Evolutionary conservation across 2,329 filamentous ascomycete species (phyloP), one percentile per base, ranked within the genome.

Genomic region (Aplosporella prunicola): DNA sequence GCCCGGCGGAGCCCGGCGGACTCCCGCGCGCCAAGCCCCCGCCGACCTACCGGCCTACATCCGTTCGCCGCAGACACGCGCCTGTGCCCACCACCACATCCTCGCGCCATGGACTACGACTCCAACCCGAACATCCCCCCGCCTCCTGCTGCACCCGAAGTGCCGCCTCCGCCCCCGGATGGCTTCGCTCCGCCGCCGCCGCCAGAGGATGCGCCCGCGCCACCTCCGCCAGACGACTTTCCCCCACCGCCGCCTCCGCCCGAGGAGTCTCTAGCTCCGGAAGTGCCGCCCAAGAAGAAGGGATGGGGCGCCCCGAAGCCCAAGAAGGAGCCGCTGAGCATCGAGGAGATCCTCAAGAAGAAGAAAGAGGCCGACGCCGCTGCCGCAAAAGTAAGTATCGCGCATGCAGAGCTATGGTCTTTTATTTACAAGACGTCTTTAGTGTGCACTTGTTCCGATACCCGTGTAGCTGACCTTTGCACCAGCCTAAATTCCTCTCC

Each of bases 321-420:
- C 2, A 55, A 50, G 39, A 58, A 55, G 31, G 61, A 51, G 51
- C 82, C 82, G 7, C 66, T 93, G 32, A 88, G 85, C 55, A 80
- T 94, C 40, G 87, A 94, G 60, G 83, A 93, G 50, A 72, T 94
- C 4, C 63, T 94, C 15, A 76, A 78, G 47, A 82, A 88, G 63
- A 93, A 93, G 69, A 84, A 82, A 55, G 85, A 84, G 44, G 81
- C 83, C 18, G 85, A 91, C 61, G 82, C 82, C 23, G 85, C 82
- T 11, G 81, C 85, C 8, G 74, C 84, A 39, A 94, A 91, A 63
- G 72, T 76, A 64, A 48, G n/a, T 20, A 15, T 25, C 34, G 20
- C 36, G 13, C 20, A 15, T 31, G 16, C 30, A 18, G 11, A 24
- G 15, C 38, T 29, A 30, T 34, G 20, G 16, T 18, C 14, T 27